These are phyloP conservation scores for Tetracladium maxilliforme DNA, from an alignment of 2,329 filamentous ascomycete genomes.

Conservation along the genomic window DNA sequence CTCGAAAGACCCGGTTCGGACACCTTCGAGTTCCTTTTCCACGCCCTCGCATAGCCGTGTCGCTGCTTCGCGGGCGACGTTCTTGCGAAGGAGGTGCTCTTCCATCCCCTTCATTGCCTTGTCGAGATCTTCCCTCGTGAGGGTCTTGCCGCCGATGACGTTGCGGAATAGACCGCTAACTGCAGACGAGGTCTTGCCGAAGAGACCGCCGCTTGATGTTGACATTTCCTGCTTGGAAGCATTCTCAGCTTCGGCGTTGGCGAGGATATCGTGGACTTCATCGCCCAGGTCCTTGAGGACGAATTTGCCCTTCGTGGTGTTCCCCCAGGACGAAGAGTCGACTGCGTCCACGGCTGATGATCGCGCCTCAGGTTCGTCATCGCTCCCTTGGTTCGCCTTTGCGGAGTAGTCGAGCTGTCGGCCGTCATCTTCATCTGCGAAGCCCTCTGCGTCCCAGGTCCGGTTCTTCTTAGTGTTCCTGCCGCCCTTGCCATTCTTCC, in stretches of 20 bases:
- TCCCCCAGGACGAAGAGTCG: conserved; percentile 70
- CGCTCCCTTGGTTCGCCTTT: conserved; percentile 29
- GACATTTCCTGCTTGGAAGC: conserved; percentile 23
- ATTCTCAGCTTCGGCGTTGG: conserved; percentile 58
- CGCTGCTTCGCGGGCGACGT: conserved; percentile 88
- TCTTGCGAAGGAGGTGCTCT: conserved; percentile 86
- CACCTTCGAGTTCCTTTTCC: conserved; percentile 74
- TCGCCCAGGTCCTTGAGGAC: conserved; percentile 86
- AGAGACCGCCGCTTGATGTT: conserved; percentile 52
- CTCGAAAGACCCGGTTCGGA: conserved; percentile 87
- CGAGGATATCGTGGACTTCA: conserved; percentile 81
- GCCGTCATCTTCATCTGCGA: conserved; percentile 66
- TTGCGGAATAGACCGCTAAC: conserved; percentile 87
- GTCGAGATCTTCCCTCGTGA: conserved; percentile 78
- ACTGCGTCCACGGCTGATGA: conserved; percentile 56
- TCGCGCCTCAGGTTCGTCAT: conserved; percentile 36
- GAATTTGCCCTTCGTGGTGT: conserved; percentile 80
- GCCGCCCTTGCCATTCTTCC: conserved; percentile 38
- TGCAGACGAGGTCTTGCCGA: conserved; percentile 67
- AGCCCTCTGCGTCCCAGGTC: conserved; percentile 83
- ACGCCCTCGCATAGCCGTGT: conserved; percentile 84
- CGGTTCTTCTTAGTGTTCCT: conserved; percentile 65
- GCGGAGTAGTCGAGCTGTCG: conserved; percentile 84
- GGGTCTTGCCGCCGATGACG: conserved; percentile 82
- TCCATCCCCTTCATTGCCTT: conserved; percentile 95